phyloP scores from a whole-genome alignment of 768 basidiomycete genomes.

The Agaricus sinodeliciosus region DNA sequence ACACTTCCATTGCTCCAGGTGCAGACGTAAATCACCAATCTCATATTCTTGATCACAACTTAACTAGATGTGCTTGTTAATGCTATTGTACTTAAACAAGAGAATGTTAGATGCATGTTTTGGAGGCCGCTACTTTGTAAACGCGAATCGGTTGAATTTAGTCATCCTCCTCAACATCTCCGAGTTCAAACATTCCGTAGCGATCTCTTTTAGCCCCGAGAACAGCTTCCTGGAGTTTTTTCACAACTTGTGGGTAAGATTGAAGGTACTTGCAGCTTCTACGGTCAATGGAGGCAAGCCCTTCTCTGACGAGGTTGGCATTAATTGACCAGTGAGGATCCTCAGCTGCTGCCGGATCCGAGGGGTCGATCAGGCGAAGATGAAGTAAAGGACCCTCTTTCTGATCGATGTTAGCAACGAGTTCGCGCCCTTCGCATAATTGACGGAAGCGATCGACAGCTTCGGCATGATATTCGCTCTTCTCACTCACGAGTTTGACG shows the following conservation, averaged over 20 bases:
- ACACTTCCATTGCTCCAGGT: background rate
- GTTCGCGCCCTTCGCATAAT: conserved; percentile 86
- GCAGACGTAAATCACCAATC: background rate
- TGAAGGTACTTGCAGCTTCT: conserved; percentile 68
- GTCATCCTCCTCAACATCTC: conserved; percentile 81
- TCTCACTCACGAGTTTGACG: conserved; percentile 70
- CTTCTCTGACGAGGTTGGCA: conserved; percentile 83
- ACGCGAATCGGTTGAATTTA: background rate
- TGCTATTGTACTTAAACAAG: background rate
- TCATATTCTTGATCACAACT: background rate
- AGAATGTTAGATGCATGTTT: background rate
- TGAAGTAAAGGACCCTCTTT: conserved; percentile 74
- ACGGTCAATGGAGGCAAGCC: conserved; percentile 73
- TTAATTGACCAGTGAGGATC: conserved; percentile 82
- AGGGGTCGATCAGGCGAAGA: conserved; percentile 88
- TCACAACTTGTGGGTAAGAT: conserved; percentile 62
- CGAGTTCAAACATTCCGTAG: conserved; percentile 84
- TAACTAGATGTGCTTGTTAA: background rate
- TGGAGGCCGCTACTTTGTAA: background rate
- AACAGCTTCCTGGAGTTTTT: conserved; percentile 57
- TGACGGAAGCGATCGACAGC: conserved; percentile 81
- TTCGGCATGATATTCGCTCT: conserved; percentile 84
- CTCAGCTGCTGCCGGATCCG: conserved; percentile 56
- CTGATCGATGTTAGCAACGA: conserved; percentile 94
- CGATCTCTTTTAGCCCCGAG: conserved; percentile 66